Conservation (phyloP, 106 monocot genomes). For the Platanthera zijinensis region DNA sequence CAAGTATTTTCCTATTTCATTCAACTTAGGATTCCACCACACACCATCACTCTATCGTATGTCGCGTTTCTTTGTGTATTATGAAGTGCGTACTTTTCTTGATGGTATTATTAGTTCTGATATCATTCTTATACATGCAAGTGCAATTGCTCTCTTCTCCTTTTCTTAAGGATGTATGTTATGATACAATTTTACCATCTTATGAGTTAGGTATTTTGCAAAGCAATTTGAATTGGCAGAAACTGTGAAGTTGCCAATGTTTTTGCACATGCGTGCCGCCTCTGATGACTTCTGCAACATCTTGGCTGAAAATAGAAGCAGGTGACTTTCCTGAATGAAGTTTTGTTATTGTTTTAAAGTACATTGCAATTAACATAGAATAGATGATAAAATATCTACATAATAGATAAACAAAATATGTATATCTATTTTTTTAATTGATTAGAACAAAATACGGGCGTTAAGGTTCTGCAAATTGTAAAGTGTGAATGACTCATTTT, state of each 20-base stretch:
- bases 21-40: no score
- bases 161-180: not conserved
- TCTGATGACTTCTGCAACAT: conserved; percentile 87
- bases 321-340: conserved; percentile 30
- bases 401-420: no score
- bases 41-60: no score
- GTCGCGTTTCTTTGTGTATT: not conserved
- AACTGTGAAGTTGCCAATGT: conserved; percentile 85
- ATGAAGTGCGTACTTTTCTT: not conserved
- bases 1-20: no score
- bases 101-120: not conserved
- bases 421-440: no score
- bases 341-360: not conserved
- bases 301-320: conserved; percentile 46
- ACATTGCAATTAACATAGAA: not conserved
- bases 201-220: conserved; percentile 72
- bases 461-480: not conserved
- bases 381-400: not conserved
- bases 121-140: not conserved
- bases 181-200: not conserved
- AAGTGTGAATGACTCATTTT: not conserved
- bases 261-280: conserved; percentile 99
- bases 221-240: conserved; percentile 95
- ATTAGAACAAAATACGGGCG: no score
- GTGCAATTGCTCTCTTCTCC: not conserved